These are phyloP conservation scores for Leccinum huronense DNA, from an alignment of 1,284 basidiomycete species.

Conservation along the genomic window DNA sequence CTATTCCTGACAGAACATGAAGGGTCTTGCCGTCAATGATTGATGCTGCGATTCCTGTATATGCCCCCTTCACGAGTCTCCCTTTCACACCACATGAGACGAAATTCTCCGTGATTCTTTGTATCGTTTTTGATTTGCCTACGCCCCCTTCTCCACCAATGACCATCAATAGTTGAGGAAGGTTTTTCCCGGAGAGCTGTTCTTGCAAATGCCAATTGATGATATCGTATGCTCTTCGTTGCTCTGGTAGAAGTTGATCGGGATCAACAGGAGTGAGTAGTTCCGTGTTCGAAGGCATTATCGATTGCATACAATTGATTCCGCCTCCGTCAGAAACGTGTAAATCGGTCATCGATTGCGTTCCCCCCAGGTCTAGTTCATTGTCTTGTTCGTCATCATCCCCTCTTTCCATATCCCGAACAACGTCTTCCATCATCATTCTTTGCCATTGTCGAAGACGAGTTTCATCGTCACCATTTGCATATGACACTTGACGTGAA, in stretches of 20 bases:
- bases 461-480: background rate
- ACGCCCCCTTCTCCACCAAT: background rate
- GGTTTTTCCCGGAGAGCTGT: background rate
- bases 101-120: background rate
- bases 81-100: background rate
- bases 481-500: background rate
- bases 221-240: no score
- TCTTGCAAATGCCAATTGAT: background rate
- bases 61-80: background rate
- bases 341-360: no score
- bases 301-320: no score
- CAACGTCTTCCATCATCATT: background rate
- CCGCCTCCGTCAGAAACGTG: no score
- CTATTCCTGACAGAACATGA: background rate
- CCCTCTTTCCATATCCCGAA: background rate
- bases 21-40: background rate
- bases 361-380: no score
- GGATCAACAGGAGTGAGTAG: no score
- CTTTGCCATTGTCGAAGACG: background rate
- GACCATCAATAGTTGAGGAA: background rate
- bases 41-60: background rate
- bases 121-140: background rate
- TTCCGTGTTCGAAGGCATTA: no score
- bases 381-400: no score
- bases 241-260: no score